Evolutionary conservation across 257 asterid species (phyloP).

Genomic region (Solanum sitiens): DNA sequence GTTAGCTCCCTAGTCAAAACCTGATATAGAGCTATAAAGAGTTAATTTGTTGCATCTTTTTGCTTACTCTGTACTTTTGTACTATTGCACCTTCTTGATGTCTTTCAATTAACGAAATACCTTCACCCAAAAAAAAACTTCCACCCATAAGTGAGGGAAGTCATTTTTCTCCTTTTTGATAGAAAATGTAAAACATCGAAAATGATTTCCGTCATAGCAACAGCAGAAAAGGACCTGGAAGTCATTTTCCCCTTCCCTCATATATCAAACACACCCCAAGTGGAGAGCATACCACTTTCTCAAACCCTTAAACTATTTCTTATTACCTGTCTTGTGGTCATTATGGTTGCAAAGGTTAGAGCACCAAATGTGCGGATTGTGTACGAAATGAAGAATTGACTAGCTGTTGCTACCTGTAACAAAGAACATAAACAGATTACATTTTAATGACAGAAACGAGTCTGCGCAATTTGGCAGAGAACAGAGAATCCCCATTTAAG

Average conservation of each 20-base stretch:
- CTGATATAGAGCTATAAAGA: neutral
- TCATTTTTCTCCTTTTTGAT: neutral
- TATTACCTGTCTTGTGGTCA: constrained; percentile 97
- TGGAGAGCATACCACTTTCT: neutral
- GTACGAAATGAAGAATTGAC: constrained; percentile 91
- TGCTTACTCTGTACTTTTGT: neutral
- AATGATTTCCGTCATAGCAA: neutral
- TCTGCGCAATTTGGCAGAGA: neutral
- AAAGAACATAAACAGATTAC: neutral
- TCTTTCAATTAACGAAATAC: neutral
- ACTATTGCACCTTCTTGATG: neutral
- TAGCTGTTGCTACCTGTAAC: constrained; percentile 89
- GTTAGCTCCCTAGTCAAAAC: neutral
- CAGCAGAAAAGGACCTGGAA: neutral
- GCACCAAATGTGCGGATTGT: constrained; percentile 97
- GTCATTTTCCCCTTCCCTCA: neutral
- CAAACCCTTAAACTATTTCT: neutral
- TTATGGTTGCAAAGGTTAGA: constrained; percentile 78
- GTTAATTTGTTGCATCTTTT: neutral
- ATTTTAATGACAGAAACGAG: neutral
- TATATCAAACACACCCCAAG: neutral
- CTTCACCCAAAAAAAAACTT: neutral
- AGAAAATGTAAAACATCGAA: neutral
- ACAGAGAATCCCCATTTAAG: neutral
- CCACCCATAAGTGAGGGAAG: neutral